Conservation (phyloP, 352 stramenopile species). For the Pythium myriotylum region DNA sequence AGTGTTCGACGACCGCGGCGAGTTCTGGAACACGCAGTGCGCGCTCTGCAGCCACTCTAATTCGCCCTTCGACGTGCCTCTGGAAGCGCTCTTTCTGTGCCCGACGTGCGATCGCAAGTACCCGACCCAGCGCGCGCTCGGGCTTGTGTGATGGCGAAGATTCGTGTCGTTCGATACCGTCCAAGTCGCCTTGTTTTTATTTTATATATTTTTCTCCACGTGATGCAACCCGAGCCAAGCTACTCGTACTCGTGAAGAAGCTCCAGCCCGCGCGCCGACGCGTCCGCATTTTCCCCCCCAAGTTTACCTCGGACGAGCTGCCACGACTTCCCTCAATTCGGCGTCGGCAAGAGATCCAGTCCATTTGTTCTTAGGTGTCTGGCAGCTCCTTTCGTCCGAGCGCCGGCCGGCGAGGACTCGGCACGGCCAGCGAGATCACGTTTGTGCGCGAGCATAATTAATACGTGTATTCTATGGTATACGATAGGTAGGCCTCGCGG, state of each 20-base stretch:
- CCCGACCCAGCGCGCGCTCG: conserved; percentile 70
- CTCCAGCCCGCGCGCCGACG: background rate
- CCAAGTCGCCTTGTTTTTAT: conserved; percentile 4
- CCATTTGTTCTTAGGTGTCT: too few species aligned
- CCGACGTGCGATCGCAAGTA: conserved; percentile 78
- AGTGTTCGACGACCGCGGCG: conserved; percentile 28
- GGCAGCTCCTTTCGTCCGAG: too few species aligned
- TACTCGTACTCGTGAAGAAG: too few species aligned
- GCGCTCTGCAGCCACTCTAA: conserved; percentile 59
- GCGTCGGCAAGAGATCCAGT: too few species aligned
- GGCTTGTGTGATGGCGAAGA: conserved; percentile 35
- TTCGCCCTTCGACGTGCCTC: conserved; percentile 41
- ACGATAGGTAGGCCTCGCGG: conserved; percentile 10
- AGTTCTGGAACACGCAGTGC: conserved; percentile 48
- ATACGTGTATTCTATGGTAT: conserved; percentile 30
- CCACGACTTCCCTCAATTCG: background rate
- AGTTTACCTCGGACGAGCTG: background rate
- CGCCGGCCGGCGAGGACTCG: too few species aligned
- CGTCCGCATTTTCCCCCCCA: background rate
- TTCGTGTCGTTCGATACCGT: background rate
- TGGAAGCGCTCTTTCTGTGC: conserved; percentile 70
- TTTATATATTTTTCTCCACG: conserved; percentile 7
- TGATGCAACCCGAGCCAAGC: background rate
- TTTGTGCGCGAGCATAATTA: conserved; percentile 20
- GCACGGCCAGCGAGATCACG: too few species aligned